These are phyloP conservation scores for Aspergillus amoenus DNA, from an alignment of 2,329 filamentous ascomycete species.

Conservation along the genomic window DNA sequence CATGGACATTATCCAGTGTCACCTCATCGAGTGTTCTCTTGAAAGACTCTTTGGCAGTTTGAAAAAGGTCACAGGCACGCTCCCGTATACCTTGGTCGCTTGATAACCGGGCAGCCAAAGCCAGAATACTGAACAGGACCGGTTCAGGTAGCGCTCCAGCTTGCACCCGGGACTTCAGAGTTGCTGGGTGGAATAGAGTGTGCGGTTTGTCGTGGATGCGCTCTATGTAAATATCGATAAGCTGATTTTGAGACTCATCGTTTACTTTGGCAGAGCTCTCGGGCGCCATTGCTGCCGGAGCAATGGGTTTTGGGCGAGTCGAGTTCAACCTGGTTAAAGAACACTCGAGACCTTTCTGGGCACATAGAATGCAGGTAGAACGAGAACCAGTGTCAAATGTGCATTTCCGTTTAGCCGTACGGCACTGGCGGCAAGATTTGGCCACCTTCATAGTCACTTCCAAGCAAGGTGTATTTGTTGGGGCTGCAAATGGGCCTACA, in stretches of 20 bases:
- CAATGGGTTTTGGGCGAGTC: too few relatives aligned
- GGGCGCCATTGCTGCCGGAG: too few relatives aligned
- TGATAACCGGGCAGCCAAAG: not conserved
- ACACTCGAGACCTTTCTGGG: too few relatives aligned
- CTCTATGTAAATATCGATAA: too few relatives aligned
- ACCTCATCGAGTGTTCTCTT: not conserved
- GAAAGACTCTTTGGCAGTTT: not conserved
- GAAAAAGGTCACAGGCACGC: not conserved
- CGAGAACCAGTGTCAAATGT: too few relatives aligned
- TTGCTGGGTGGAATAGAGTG: not conserved
- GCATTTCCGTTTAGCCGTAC: not conserved
- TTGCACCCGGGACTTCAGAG: not conserved
- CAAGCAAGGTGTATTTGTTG: not conserved
- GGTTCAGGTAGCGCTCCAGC: not conserved
- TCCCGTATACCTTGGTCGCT: not conserved
- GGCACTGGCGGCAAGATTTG: not conserved
- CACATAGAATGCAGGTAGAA: too few relatives aligned
- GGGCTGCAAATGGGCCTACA: too few relatives aligned
- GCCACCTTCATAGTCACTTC: not conserved
- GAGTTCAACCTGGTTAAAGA: too few relatives aligned
- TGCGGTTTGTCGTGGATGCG: too few relatives aligned
- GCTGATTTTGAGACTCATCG: too few relatives aligned
- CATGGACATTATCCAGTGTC: conserved; percentile 3
- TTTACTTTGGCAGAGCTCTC: too few relatives aligned
- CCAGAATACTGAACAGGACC: not conserved